Evolutionary conservation across 2,329 filamentous ascomycete species (phyloP).

Genomic region (Cryphonectria naterciae): DNA sequence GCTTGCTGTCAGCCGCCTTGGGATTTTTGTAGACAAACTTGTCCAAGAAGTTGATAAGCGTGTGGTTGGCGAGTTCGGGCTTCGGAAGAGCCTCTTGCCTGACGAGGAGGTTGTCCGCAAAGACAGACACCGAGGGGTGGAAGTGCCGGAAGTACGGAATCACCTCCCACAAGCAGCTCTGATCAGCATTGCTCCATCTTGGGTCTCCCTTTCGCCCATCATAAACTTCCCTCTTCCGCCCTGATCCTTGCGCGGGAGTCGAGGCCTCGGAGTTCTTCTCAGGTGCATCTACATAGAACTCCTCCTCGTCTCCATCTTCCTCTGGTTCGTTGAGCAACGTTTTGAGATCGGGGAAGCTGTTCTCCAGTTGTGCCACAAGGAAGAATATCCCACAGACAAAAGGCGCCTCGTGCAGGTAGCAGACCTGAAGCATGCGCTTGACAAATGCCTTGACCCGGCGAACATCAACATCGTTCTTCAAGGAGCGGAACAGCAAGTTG

Average conservation of each 20-base stretch:
- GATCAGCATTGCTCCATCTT: conserved; percentile 89
- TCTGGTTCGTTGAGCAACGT: conserved; percentile 82
- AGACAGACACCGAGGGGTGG: conserved; percentile 89
- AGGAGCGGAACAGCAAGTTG: conserved; percentile 83
- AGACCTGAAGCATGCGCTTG: conserved; percentile 86
- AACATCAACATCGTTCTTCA: conserved; percentile 89
- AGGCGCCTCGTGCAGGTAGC: conserved; percentile 86
- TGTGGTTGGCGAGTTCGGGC: conserved; percentile 87
- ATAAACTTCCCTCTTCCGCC: conserved; percentile 54
- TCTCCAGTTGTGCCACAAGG: conserved; percentile 79
- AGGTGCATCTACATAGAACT: conserved; percentile 50
- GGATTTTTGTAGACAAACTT: conserved; percentile 98
- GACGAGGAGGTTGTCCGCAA: conserved; percentile 72
- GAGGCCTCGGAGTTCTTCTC: conserved; percentile 63
- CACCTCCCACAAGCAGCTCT: conserved; percentile 91
- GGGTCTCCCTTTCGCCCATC: conserved; percentile 92
- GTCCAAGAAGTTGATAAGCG: conserved; percentile 92
- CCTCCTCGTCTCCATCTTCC: conserved; percentile 73
- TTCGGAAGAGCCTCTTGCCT: conserved; percentile 78
- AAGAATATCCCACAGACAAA: conserved; percentile 95
- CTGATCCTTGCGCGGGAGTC: conserved; percentile 34
- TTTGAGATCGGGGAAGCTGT: conserved; percentile 78
- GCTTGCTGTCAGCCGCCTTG: conserved; percentile 69
- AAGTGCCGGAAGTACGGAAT: conserved; percentile 79
- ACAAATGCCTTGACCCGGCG: conserved; percentile 94